Evolutionary conservation across 2,329 filamentous ascomycete species (phyloP).

Genomic region (Pseudopyrenochaeta lycopersici): DNA sequence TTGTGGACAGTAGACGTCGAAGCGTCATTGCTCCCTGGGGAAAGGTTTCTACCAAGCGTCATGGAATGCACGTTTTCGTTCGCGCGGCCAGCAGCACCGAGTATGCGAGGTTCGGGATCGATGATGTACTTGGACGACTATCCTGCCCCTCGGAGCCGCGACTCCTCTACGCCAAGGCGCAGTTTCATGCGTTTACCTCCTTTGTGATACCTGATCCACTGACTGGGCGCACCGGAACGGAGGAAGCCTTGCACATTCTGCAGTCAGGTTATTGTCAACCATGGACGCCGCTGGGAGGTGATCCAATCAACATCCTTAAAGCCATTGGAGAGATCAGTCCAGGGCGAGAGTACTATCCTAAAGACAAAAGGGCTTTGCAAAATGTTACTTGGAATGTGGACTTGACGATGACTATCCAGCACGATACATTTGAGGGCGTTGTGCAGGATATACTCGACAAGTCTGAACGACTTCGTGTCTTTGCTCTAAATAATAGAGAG

Average conservation of each 20-base stretch:
- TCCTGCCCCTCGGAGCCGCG: background rate
- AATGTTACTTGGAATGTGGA: background rate
- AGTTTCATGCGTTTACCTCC: background rate
- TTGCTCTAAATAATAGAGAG: slow-evolving; percentile 16
- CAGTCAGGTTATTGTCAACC: background rate
- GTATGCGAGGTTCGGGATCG: background rate
- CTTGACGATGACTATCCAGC: background rate
- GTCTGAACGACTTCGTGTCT: slow-evolving; percentile 12
- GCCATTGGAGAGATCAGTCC: background rate
- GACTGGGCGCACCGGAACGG: background rate
- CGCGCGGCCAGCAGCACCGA: background rate
- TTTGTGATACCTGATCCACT: background rate
- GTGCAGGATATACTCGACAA: background rate
- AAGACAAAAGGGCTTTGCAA: background rate
- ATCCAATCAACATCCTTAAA: background rate
- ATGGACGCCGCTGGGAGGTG: background rate
- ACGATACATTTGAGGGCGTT: background rate
- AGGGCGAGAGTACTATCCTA: background rate
- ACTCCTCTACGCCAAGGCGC: background rate
- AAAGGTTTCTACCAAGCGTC: too few relatives aligned
- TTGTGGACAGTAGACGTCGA: background rate
- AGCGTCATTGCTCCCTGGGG: too few relatives aligned
- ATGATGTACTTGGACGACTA: background rate
- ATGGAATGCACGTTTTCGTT: background rate
- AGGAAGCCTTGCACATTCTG: background rate